phyloP scores from a whole-genome alignment of 768 basidiomycete genomes.

The Suillus weaverae region DNA sequence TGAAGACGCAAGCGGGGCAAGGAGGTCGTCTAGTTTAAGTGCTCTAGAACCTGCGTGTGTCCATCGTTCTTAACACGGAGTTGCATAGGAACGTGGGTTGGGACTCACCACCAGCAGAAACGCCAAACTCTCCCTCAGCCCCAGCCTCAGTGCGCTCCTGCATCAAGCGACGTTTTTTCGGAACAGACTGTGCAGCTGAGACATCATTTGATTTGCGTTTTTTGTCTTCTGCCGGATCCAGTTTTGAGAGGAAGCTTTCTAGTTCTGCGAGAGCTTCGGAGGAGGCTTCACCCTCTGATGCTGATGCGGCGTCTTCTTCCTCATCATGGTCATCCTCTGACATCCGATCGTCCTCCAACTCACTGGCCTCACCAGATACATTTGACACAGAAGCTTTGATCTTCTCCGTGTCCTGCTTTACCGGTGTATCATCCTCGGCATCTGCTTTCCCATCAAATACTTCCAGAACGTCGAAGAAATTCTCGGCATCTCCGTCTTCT shows the following conservation, averaged over 20 bases:
- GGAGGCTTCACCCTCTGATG: slow-evolving; percentile 49
- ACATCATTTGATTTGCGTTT: slow-evolving; percentile 50
- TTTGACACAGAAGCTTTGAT: slow-evolving; percentile 1
- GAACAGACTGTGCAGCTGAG: slow-evolving; percentile 19
- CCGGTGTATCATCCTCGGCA: slow-evolving; percentile 15
- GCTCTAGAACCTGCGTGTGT: slow-evolving; percentile 44
- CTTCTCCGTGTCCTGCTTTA: background rate
- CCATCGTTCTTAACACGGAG: background rate
- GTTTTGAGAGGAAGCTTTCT: slow-evolving; percentile 65
- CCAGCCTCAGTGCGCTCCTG: slow-evolving; percentile 78
- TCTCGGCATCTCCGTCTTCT: slow-evolving; percentile 49
- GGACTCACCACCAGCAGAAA: slow-evolving; percentile 44
- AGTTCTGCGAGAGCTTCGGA: slow-evolving; percentile 67
- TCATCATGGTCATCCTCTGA: slow-evolving; percentile 40
- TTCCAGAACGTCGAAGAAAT: slow-evolving; percentile 65
- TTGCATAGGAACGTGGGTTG: slow-evolving; percentile 1
- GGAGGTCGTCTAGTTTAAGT: slow-evolving; percentile 71
- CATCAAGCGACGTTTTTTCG: slow-evolving; percentile 57
- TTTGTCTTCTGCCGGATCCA: slow-evolving; percentile 53
- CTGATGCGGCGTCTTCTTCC: slow-evolving; percentile 37
- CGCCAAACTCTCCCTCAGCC: slow-evolving; percentile 78
- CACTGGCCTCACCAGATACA: slow-evolving; percentile 12
- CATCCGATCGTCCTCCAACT: slow-evolving; percentile 38
- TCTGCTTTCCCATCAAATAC: slow-evolving; percentile 64
- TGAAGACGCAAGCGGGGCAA: slow-evolving; percentile 67